Base-by-base conservation (phyloP, 805 yeast genomes). In the Metschnikowia aberdeeniae region DNA sequence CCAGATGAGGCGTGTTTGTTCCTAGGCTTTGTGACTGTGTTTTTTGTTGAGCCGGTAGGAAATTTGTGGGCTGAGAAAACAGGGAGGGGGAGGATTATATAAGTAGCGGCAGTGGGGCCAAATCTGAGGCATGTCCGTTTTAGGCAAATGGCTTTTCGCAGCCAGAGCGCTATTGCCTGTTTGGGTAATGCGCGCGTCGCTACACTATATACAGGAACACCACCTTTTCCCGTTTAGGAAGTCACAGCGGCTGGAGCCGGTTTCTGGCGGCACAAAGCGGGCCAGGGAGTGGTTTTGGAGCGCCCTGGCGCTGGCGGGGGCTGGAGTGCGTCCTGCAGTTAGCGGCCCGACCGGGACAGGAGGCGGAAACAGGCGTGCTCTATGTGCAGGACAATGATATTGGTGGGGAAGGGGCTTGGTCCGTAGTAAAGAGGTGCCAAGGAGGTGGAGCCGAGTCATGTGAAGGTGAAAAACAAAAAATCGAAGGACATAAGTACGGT, bases 71-170 rank as follows among this genome's bases (percentile, higher is more conserved):
- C 2, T 6, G 26, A 22, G 8, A 29, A 29, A 11, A 12, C 13
- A 12, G 31, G 34, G 34, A 13, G 17, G 12, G 26, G 26, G n/a
- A 12, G 26, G 36, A 5, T 22, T 38, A 20, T 38, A 38, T 38
- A 38, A 17, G 28, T 19, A 34, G 22, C 13, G 32, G 33, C 8
- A 12, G 34, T 26, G 26, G 12, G 11, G 28, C 20, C 29, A 13
- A 7, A 1, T 26, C 13, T 17, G 32, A 5, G 6, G 13, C 32
- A 36, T 36, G 39, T 5, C 42, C 42, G 29, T 5, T 30, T 46
- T 46, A 42, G 55, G 55, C 51, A 50, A 47, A 39, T 36, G 40
- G 19, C 26, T 20, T 46, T 51, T 51, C 53, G 53, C 51, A 49
- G 53, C 53, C 53, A 42, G 14, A 33, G 35, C 40, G 38, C 35